Conservation (phyloP, 306 rosid genomes). For the Senna tora region DNA sequence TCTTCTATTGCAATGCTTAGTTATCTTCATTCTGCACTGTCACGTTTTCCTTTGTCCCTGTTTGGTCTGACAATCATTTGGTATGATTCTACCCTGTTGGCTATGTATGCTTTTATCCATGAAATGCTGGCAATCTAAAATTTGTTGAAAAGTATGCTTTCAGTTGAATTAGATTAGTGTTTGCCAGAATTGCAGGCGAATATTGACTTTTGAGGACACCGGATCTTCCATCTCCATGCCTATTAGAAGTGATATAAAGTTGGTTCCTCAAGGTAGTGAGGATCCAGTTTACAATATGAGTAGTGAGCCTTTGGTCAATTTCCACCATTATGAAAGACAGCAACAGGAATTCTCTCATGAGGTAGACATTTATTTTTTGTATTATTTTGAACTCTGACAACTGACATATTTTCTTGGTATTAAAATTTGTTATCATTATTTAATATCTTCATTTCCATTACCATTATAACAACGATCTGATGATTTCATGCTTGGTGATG, state of each 20-base stretch:
- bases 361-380: slow-evolving; percentile 54
- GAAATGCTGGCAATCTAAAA: slow-evolving; percentile 23
- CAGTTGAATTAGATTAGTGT: slow-evolving; percentile 36
- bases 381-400: no score
- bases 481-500: no score
- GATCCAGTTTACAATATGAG: slow-evolving; percentile 60
- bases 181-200: slow-evolving; percentile 56
- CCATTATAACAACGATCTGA: no score
- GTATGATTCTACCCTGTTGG: slow-evolving; percentile 22
- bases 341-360: slow-evolving; percentile 60
- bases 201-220: slow-evolving; percentile 48
- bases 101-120: slow-evolving; percentile 23
- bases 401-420: no score
- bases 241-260: slow-evolving; percentile 55
- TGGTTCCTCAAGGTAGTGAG: slow-evolving; percentile 58
- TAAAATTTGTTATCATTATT: no score
- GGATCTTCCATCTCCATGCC: slow-evolving; percentile 46
- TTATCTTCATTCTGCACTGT: slow-evolving; percentile 10
- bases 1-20: slow-evolving; percentile 29
- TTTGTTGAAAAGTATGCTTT: slow-evolving; percentile 16
- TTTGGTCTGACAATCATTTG: slow-evolving; percentile 33
- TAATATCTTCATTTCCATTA: no score
- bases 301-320: slow-evolving; percentile 68
- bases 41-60: slow-evolving; percentile 21
- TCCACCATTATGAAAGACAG: slow-evolving; percentile 79